phyloP scores from a whole-genome alignment of 2,329 filamentous ascomycete genomes.

The Aureobasidium sp. region DNA sequence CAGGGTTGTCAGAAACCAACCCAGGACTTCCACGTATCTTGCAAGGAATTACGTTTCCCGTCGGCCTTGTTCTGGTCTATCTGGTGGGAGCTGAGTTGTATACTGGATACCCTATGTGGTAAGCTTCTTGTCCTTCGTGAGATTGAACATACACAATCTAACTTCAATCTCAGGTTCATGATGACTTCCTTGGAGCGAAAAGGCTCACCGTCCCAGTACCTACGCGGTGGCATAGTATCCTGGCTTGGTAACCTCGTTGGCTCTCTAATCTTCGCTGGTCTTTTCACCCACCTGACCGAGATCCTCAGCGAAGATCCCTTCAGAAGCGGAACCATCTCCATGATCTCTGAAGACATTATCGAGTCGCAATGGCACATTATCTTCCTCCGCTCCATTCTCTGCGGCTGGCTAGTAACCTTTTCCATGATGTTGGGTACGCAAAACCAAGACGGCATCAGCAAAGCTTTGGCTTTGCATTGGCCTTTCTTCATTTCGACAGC shows the following conservation, averaged over 20 bases:
- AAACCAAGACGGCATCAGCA: conserved; percentile 24
- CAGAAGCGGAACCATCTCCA: conserved; percentile 16
- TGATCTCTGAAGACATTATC: conserved; percentile 19
- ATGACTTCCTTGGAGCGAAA: conserved; percentile 20
- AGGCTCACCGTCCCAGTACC: conserved; percentile 16
- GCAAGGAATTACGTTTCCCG: conserved; percentile 20
- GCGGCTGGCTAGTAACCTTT: conserved; percentile 22
- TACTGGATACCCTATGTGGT: conserved; percentile 26
- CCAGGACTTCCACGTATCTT: conserved; percentile 18
- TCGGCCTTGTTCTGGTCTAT: conserved; percentile 23
- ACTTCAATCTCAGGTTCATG: conserved; percentile 4
- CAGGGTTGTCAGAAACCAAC: conserved; percentile 15
- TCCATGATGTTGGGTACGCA: conserved; percentile 21
- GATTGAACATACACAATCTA: background rate
- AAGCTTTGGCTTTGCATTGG: conserved; percentile 20
- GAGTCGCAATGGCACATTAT: conserved; percentile 19
- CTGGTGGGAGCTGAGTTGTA: conserved; percentile 23
- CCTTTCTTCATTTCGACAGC: conserved; percentile 22
- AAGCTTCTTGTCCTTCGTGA: background rate
- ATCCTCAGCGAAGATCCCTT: conserved; percentile 18
- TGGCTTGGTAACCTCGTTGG: conserved; percentile 20
- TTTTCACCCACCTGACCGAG: conserved; percentile 17
- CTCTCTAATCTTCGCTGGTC: conserved; percentile 14
- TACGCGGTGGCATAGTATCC: conserved; percentile 13
- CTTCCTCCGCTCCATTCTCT: conserved; percentile 21